Conservation (phyloP, 164 flowering plant species). For the Echeveria elegans region DNA sequence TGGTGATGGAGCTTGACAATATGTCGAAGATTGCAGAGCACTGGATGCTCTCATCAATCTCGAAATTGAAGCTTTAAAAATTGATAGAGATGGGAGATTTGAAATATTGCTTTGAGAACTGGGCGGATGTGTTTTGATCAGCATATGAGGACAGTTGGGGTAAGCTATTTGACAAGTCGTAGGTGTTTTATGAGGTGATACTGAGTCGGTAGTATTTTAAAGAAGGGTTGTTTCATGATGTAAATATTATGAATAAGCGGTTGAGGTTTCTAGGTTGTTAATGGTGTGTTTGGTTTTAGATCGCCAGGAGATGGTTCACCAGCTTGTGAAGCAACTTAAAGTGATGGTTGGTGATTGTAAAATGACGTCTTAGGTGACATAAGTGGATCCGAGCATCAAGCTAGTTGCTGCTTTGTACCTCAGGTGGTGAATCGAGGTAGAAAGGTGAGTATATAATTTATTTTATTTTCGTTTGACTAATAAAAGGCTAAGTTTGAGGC, state of each 20-base stretch:
- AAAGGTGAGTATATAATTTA: too few species aligned
- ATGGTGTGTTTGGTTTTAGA: conserved; percentile 72
- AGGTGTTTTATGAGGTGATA: conserved; percentile 78
- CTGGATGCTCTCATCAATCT: too few species aligned
- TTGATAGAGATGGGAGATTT: too few species aligned
- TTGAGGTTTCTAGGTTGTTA: conserved; percentile 75
- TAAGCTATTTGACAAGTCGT: conserved; percentile 70
- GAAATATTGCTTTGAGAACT: conserved; percentile 91
- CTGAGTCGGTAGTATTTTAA: conserved; percentile 74
- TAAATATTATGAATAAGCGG: conserved; percentile 66
- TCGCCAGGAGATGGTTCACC: conserved; percentile 66
- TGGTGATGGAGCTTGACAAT: too few species aligned
- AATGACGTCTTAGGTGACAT: conserved; percentile 76
- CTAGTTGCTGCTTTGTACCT: too few species aligned
- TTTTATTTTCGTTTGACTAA: too few species aligned
- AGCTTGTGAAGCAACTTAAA: conserved; percentile 56
- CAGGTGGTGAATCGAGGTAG: too few species aligned
- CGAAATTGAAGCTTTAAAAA: too few species aligned
- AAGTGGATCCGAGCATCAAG: too few species aligned
- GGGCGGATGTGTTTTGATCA: conserved; percentile 89
- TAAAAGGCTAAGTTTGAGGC: too few species aligned
- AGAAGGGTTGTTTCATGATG: conserved; percentile 60
- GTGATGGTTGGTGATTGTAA: conserved; percentile 70
- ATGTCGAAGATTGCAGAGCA: too few species aligned
- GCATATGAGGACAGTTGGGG: conserved; percentile 75